phyloP scores from a whole-genome alignment of 768 basidiomycete genomes.

The Tremella yokohamensis region DNA sequence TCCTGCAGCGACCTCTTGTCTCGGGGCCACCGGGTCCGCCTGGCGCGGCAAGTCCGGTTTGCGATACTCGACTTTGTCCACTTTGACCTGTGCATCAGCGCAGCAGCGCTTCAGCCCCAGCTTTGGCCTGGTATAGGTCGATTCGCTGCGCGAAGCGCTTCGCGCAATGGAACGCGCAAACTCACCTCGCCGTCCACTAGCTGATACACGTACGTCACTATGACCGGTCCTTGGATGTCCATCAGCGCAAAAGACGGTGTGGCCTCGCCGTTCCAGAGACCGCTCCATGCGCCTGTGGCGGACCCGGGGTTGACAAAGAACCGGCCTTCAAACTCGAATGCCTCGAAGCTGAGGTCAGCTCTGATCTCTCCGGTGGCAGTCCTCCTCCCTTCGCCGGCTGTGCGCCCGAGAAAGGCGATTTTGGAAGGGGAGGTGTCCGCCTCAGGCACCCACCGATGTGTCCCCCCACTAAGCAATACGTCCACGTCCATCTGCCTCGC shows the following conservation, averaged over 20 bases:
- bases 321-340: conserved; percentile 79
- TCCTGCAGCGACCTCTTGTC: conserved; percentile 30
- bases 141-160: not conserved
- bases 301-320: conserved; percentile 97
- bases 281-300: conserved; percentile 91
- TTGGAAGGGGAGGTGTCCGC: too few relatives aligned
- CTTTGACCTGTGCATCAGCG: conserved; percentile 47
- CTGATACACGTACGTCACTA: conserved; percentile 96
- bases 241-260: conserved; percentile 94
- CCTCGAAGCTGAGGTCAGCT: conserved; percentile 70
- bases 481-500: conserved; percentile 98
- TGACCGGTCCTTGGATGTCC: conserved; percentile 95
- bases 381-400: too few relatives aligned
- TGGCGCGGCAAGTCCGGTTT: conserved; percentile 43
- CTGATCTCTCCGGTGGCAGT: too few relatives aligned
- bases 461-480: conserved; percentile 87
- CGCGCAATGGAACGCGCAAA: not conserved
- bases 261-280: conserved; percentile 64
- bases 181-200: conserved; percentile 85
- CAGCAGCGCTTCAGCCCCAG: not conserved
- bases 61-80: conserved; percentile 52
- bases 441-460: conserved; percentile 66
- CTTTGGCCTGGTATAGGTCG: not conserved
- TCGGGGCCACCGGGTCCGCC: not conserved
- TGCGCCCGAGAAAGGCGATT: too few relatives aligned